Evolutionary conservation across 2,329 filamentous ascomycete genomes (phyloP).

Genomic region (Diplodia corticola): DNA sequence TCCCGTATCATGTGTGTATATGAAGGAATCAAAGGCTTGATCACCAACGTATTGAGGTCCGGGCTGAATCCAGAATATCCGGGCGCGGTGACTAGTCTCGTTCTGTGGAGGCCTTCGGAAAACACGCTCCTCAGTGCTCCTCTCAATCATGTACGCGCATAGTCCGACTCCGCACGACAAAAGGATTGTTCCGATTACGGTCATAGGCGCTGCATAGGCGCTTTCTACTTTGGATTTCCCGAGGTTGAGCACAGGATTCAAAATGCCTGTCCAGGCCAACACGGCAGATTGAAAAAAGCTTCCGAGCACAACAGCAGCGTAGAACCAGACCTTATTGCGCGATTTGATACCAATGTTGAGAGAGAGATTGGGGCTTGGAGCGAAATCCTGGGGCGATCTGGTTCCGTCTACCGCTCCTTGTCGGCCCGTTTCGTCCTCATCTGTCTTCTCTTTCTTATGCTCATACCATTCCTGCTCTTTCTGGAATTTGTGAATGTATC

Average conservation of each 20-base stretch:
- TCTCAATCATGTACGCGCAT: slow-evolving; percentile 39
- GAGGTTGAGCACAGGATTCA: slow-evolving; percentile 22
- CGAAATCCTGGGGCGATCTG: neutral
- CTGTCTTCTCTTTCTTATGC: neutral
- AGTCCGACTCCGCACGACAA: slow-evolving; percentile 33
- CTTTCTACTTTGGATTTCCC: neutral
- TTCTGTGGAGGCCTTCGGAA: slow-evolving; percentile 9
- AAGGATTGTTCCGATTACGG: slow-evolving; percentile 35
- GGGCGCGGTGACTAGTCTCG: slow-evolving; percentile 26
- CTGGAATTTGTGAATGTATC: neutral
- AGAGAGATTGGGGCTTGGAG: slow-evolving; percentile 28
- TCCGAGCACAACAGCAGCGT: slow-evolving; percentile 26
- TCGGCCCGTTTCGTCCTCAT: neutral
- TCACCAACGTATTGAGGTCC: slow-evolving; percentile 33
- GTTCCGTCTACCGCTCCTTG: neutral
- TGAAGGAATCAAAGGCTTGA: slow-evolving; percentile 36
- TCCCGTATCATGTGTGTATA: slow-evolving; percentile 10
- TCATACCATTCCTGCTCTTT: neutral
- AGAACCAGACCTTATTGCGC: neutral
- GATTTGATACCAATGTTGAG: slow-evolving; percentile 29
- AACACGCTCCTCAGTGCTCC: slow-evolving; percentile 29
- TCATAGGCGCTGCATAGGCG: slow-evolving; percentile 36
- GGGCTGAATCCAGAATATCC: slow-evolving; percentile 42
- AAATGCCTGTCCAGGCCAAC: slow-evolving; percentile 15
- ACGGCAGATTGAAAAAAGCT: slow-evolving; percentile 22